These are phyloP conservation scores for Chrysanthemum lavandulifolium DNA, from an alignment of 129 eudicot genomes.

Conservation along the genomic window DNA sequence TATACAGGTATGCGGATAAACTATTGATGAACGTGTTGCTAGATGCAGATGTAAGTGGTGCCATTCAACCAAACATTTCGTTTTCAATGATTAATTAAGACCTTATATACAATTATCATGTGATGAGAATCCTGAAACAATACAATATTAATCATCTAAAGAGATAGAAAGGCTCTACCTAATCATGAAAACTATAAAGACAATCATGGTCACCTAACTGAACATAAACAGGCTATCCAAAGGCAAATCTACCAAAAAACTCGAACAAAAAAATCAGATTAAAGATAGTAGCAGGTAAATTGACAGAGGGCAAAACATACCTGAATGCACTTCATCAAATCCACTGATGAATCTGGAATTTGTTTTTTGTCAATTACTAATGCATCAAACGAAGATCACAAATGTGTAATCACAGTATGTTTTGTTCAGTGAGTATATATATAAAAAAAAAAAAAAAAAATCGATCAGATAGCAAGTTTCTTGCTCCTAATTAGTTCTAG, in stretches of 20 bases:
- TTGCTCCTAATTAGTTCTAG: slow-evolving; percentile 8
- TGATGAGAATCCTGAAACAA: neutral
- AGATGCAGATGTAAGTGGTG: neutral
- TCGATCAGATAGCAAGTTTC: slow-evolving; percentile 5
- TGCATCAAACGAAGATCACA: slow-evolving; percentile 1
- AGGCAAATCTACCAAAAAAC: slow-evolving; percentile 9
- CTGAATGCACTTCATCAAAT: neutral
- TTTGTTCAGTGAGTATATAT: neutral
- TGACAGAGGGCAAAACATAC: neutral
- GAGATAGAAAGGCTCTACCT: slow-evolving; percentile 14
- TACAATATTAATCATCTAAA: neutral
- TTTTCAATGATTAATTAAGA: neutral
- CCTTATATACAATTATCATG: neutral
- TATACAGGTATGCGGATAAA: neutral
- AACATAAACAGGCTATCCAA: neutral
- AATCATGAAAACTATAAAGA: neutral
- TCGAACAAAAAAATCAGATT: neutral
- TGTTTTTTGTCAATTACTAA: neutral
- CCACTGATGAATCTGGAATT: too few relatives aligned
- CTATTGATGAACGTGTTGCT: neutral
- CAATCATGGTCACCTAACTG: neutral
- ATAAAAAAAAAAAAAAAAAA: slow-evolving; percentile 6
- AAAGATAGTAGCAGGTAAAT: neutral
- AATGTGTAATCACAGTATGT: neutral
- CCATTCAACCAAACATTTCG: neutral